phyloP scores from a whole-genome alignment of 768 basidiomycete species.

The Favolaschia claudopus region DNA sequence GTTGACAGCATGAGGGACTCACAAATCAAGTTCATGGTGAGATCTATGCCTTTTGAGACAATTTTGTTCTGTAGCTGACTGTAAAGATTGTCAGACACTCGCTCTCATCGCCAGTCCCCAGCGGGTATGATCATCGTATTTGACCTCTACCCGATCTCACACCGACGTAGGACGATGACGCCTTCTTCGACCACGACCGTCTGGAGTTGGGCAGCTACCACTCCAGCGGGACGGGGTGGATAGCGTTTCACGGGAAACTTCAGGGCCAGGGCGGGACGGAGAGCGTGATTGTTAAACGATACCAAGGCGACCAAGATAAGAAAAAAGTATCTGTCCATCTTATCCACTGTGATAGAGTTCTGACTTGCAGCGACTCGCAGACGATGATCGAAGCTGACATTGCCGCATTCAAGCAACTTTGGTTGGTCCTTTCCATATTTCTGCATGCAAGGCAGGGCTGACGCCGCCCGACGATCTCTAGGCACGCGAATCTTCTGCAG shows the following conservation, averaged over 20 bases:
- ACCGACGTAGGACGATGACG: neutral
- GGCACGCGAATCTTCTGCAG: conserved; percentile 16
- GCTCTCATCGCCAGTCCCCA: neutral
- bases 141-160: neutral
- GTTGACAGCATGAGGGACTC: neutral
- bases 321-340: neutral
- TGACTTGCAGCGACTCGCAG: neutral
- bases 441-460: neutral
- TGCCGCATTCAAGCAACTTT: conserved; percentile 13
- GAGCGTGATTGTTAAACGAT: conserved; percentile 8
- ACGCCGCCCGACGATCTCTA: neutral
- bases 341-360: neutral
- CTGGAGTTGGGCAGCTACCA: neutral
- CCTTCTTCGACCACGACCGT: neutral
- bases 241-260: conserved; percentile 7
- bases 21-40: neutral
- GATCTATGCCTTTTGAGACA: neutral
- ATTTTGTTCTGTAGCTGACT: neutral
- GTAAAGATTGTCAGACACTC: neutral
- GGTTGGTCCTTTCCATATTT: neutral
- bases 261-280: neutral
- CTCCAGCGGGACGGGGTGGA: conserved; percentile 3
- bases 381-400: conserved; percentile 10
- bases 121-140: neutral
- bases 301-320: neutral